Evolutionary conservation across 352 stramenopile species (phyloP), one percentile per base, ranked within the genome.

Genomic region (Globisporangium nunn): DNA sequence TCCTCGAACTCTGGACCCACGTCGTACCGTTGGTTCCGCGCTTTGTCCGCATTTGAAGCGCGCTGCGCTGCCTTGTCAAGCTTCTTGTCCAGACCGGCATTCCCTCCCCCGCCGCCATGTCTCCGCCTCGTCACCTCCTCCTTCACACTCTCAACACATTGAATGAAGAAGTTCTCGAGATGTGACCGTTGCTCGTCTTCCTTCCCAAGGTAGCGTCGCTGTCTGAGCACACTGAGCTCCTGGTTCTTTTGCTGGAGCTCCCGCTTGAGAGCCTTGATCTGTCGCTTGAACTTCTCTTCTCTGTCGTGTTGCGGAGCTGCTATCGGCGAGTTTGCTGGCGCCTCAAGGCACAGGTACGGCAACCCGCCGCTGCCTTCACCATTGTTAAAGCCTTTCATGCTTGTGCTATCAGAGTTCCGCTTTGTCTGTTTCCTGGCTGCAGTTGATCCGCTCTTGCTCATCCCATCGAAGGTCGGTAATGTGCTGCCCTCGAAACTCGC

Each of bases 131-230:
- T 68, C 49, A 89, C 80, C 54, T 91, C 82, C 3, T 86, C 73
- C 61, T 94, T 95, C 35, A 95, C 78, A 0, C 81, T 79, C 10
- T 93, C 75, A n/a, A 96, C 63, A 60, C 83, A 93, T 55, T 87
- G 70, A 48, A 91, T 61, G 49, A 95, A 94, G 40, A 94, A 87
- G 18, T 71, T 72, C 54, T 93, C 79, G 23, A 94, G 62, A 15
- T 75, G 70, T 5, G 78, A 79, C 5, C 71, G 68, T 11, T 69
- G 69, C 17, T 67, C 56, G 6, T 70, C 74, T 23, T 69, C 66
- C 12, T 58, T 61, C 8, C 47, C 53, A 4, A 77, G 23, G 6
- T 71, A n/a, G 8, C 69, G 61, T 23, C 86, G 81, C 23, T 80
- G 67, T 56, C 78, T 76, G 39, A 59, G 45, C 15, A 63, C 58